Conservation (phyloP, 495 filamentous ascomycete species). For the Clohesyomyces aquaticus region DNA sequence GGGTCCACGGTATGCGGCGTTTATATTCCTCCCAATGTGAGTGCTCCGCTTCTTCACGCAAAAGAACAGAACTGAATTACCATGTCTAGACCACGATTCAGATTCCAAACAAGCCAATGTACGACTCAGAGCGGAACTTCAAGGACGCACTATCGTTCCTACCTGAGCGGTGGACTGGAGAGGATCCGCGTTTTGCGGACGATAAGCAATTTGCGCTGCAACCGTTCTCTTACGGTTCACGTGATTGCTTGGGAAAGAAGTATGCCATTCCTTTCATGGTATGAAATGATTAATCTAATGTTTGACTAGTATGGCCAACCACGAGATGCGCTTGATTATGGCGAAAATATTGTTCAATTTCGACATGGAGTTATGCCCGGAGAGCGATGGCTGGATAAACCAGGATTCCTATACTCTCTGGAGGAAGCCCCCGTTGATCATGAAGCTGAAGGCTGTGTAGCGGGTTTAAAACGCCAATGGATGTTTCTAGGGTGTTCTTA, state of each 20-base stretch:
- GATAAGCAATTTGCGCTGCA: conserved; percentile 38
- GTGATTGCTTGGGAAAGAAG: conserved; percentile 45
- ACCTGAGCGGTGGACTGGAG: conserved; percentile 43
- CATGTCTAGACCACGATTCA: conserved; percentile 46
- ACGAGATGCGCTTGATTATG: conserved; percentile 47
- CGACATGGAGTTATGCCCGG: conserved; percentile 42
- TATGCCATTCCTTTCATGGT: conserved; percentile 29
- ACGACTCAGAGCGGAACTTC: conserved; percentile 47
- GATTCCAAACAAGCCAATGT: conserved; percentile 48
- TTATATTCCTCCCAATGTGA: conserved; percentile 46
- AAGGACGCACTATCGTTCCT: conserved; percentile 39
- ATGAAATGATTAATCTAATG: too few species aligned
- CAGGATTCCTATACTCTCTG: conserved; percentile 46
- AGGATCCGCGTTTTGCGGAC: conserved; percentile 25
- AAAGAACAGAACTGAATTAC: neutral
- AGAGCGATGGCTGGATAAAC: conserved; percentile 42
- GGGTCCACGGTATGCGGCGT: conserved; percentile 40
- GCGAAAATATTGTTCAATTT: conserved; percentile 43
- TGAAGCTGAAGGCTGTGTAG: conserved; percentile 19
- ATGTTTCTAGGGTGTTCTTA: too few species aligned
- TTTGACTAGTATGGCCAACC: conserved; percentile 45
- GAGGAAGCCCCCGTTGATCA: conserved; percentile 50
- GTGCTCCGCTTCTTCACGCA: conserved; percentile 6
- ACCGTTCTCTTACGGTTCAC: conserved; percentile 42
- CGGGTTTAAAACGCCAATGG: too few species aligned